Base-by-base conservation (phyloP, 306 rosid genomes). In the Arachis hypogaea region DNA sequence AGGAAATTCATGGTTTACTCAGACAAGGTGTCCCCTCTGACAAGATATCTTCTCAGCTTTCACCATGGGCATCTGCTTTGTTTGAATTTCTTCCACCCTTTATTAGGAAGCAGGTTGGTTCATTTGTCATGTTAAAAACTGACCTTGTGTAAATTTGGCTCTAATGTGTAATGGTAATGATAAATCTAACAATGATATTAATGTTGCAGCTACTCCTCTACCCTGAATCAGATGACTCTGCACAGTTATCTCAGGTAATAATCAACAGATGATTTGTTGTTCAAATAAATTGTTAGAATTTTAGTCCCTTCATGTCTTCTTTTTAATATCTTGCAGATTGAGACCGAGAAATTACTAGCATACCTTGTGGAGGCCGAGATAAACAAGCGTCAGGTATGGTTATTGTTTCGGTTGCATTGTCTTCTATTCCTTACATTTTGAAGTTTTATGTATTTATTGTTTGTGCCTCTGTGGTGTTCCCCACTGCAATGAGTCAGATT, bases 61-160 rank as follows among this genome's bases (percentile, higher is more conserved):
- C 99, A 76, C 99, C 99, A 7, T 92, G 99, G 99, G 99, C 99
- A 68, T 92, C 90, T 72, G 99, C 99, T 30, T 81, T 95, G 66
- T 95, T 94, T 80, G 97, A 95, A 75, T 95, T 95, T 78, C 45
- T 95, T 84, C 99, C 99, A 62, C 93, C 87, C 38, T 95, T 95
- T 78, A 95, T 95, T 78, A 87, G 87, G 88, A 90, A 78, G 79
- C 92, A 94, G 97, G 99, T 94, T 62, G 47, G 38, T 68, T 33
- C 43, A 14, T 51, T 41, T 55, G 11, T 60, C 67, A 29, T 29
- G 59, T 75, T 77, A 46, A 50, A 59, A 14, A 58, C 2, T 12
- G 7, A 11, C 11, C 59, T 43, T 30, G 5, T 8, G 54, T 66
- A 51, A 36, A 66, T 66, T 72, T 47, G 42, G 51, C 66, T 41